Percentiles rank a stretch among this genome's conserved stretches.
Conservation (phyloP, 1,139 yeast genomes). For the Candida buenavistaensis region DNA sequence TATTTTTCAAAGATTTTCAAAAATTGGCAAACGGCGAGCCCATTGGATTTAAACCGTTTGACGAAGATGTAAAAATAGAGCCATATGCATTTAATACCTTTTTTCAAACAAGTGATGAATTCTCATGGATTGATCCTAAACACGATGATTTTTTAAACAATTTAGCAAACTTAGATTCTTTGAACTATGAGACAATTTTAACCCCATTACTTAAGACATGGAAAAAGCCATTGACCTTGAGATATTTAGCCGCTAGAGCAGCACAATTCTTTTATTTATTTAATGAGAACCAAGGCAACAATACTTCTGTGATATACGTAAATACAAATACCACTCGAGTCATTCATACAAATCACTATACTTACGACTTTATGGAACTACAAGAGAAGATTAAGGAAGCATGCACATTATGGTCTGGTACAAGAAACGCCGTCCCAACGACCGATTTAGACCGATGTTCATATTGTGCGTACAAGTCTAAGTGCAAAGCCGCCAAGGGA, state of each 20-base stretch:
- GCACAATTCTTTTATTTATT: constrained; percentile 48
- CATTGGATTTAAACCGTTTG: constrained; percentile 44
- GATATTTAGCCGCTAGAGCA: constrained; percentile 56
- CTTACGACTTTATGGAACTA: constrained; percentile 30
- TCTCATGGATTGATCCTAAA: constrained; percentile 6
- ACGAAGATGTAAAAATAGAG: constrained; percentile 24
- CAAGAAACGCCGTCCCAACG: constrained; percentile 42
- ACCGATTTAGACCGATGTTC: constrained; percentile 42
- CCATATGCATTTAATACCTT: constrained; percentile 1
- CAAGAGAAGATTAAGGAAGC: constrained; percentile 30
- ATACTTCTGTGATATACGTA: constrained; percentile 55
- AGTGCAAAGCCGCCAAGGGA: constrained; percentile 35
- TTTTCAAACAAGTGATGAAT: constrained; percentile 10
- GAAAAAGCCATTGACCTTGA: constrained; percentile 54
- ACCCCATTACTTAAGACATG: constrained; percentile 35
- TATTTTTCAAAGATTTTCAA: constrained; percentile 43
- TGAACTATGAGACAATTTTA: constrained; percentile 15
- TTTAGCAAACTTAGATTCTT: constrained; percentile 15
- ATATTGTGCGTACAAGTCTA: constrained; percentile 50
- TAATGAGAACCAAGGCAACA: constrained; percentile 31
- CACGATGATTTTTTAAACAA: constrained; percentile 7
- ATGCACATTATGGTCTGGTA: constrained; percentile 56
- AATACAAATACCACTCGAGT: constrained; percentile 29
- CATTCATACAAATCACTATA: constrained; percentile 39
- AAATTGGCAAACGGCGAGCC: constrained; percentile 46